A percentile compares a stretch with the other conserved stretches of the same genome.
phyloP scores from a whole-genome alignment of 495 filamentous ascomycete species.

The Neurospora cerealis region DNA sequence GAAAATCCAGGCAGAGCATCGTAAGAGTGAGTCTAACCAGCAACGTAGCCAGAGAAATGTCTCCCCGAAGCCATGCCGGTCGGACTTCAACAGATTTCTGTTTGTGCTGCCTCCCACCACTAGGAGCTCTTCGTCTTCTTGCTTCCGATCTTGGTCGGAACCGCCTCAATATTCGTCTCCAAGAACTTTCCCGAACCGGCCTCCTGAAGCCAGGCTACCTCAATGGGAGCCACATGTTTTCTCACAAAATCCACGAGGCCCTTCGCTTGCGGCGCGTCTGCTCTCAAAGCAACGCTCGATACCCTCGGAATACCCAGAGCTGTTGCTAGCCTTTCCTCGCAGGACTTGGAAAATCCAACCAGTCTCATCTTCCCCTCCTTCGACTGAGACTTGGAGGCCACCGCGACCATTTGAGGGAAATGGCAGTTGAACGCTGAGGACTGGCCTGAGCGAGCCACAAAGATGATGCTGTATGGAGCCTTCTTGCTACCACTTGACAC shows the following conservation, averaged over 20 bases:
- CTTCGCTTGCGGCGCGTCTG: constrained; percentile 35
- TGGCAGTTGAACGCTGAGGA: constrained; percentile 45
- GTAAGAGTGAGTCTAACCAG: background rate
- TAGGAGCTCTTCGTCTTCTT: constrained; percentile 21
- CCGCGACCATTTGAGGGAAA: constrained; percentile 46
- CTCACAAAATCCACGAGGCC: constrained; percentile 42
- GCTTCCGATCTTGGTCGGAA: constrained; percentile 28
- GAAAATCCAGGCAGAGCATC: background rate
- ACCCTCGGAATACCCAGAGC: constrained; percentile 48
- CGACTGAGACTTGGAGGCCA: constrained; percentile 36
- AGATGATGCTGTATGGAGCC: constrained; percentile 29
- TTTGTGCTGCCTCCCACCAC: background rate
- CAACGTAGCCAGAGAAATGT: background rate
- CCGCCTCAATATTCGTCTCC: constrained; percentile 25
- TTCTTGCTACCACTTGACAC: background rate
- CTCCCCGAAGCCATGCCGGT: background rate
- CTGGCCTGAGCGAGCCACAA: constrained; percentile 41
- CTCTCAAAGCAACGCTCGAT: constrained; percentile 45
- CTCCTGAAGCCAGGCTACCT: constrained; percentile 22
- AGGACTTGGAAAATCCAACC: constrained; percentile 43
- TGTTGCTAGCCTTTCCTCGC: constrained; percentile 39
- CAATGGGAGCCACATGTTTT: constrained; percentile 30
- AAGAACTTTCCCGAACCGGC: constrained; percentile 8
- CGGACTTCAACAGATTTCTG: background rate
- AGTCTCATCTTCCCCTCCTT: constrained; percentile 35